phyloP scores from a whole-genome alignment of 2,329 filamentous ascomycete species.

The Fusarium mundagurra region DNA sequence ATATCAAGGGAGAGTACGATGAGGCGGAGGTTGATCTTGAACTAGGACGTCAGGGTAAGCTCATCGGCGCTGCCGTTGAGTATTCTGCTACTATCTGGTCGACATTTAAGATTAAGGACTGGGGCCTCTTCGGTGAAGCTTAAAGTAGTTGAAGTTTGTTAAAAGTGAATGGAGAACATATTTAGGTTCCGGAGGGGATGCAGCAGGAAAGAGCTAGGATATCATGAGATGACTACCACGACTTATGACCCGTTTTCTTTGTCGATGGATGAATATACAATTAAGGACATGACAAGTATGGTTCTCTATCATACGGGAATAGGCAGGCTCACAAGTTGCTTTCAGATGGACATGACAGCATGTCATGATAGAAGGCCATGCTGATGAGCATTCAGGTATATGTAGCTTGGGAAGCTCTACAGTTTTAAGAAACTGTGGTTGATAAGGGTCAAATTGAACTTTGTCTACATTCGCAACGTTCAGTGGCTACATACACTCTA shows the following conservation, averaged over 20 bases:
- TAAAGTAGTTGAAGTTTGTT: conserved; percentile 7
- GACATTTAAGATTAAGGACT: conserved; percentile 82
- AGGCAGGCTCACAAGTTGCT: not conserved
- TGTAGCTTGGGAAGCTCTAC: not conserved
- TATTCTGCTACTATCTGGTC: conserved; percentile 74
- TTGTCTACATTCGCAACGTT: not conserved
- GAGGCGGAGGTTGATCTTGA: conserved; percentile 76
- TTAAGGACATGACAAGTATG: not conserved
- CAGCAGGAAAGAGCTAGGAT: not conserved
- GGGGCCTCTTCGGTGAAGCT: conserved; percentile 71
- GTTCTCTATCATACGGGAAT: not conserved
- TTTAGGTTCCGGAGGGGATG: not conserved
- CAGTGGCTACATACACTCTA: not conserved
- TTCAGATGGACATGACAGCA: not conserved
- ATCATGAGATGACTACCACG: conserved; percentile 28
- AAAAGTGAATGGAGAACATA: not conserved
- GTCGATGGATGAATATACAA: not conserved
- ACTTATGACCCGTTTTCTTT: conserved; percentile 33
- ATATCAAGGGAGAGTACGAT: conserved; percentile 78
- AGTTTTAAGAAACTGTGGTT: not conserved
- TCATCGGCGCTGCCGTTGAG: conserved; percentile 75
- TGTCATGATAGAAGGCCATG: not conserved
- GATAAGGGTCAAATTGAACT: not conserved
- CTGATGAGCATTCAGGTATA: not conserved
- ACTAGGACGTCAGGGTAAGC: conserved; percentile 70